Evolutionary conservation across 2,329 filamentous ascomycete genomes (phyloP).

Genomic region (Teratosphaeria gauchensis): DNA sequence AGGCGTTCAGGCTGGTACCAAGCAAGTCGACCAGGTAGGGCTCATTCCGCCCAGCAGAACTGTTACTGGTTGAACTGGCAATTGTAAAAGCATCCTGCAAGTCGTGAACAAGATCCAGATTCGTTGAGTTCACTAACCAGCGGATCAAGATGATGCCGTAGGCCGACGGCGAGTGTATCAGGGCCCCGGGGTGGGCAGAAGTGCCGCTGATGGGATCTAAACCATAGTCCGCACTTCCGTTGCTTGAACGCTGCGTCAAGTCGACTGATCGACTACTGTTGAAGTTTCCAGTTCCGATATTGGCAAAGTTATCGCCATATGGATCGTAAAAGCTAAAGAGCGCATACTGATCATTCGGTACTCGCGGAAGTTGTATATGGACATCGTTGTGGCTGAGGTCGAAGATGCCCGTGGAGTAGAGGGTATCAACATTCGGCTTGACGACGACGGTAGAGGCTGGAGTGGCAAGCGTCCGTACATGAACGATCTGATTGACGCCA

Average conservation of each 20-base stretch:
- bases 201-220: not conserved
- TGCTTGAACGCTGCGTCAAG: not conserved
- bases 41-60: not conserved
- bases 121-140: conserved; percentile 8
- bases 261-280: conserved; percentile 2
- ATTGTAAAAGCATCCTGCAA: conserved; percentile 1
- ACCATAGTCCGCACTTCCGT: not conserved
- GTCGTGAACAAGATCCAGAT: conserved; percentile 4
- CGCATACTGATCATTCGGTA: conserved; percentile 6
- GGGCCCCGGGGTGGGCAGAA: not conserved
- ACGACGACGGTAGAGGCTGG: conserved; percentile 8
- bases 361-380: conserved; percentile 8
- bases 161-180: conserved; percentile 8
- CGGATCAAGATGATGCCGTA: conserved; percentile 11
- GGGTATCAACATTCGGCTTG: conserved; percentile 17
- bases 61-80: not conserved
- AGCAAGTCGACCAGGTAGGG: conserved; percentile 1
- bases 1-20: not conserved
- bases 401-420: conserved; percentile 12
- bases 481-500: conserved; percentile 8
- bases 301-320: conserved; percentile 11
- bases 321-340: conserved; percentile 11
- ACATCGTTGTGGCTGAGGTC: conserved; percentile 14
- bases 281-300: conserved; percentile 6
- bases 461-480: conserved; percentile 5